Evolutionary conservation across 305 asterid species (phyloP).

Genomic region (Fraxinus ornus): DNA sequence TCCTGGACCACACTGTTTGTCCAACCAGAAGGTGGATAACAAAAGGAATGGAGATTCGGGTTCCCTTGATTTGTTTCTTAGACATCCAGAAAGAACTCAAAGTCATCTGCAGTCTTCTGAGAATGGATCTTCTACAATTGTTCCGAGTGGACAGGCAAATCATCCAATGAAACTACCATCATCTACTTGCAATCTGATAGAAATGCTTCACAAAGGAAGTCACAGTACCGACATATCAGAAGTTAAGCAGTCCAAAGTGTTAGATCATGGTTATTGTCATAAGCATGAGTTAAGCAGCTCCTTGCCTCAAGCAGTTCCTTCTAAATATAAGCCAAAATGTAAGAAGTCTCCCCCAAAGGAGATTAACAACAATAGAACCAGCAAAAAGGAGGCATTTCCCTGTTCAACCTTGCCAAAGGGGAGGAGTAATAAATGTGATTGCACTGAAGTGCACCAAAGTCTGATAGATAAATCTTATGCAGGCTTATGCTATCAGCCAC

Average conservation of each 20-base stretch:
- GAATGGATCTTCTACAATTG: neutral
- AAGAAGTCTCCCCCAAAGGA: neutral
- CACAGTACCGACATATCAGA: neutral
- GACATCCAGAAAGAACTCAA: slow-evolving; percentile 13
- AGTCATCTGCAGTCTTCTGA: neutral
- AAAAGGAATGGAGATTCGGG: neutral
- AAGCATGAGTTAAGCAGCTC: slow-evolving; percentile 2
- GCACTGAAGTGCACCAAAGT: neutral
- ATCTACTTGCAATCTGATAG: neutral
- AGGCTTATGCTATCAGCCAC: slow-evolving; percentile 46
- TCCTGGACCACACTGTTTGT: neutral
- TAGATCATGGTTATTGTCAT: neutral
- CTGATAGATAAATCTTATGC: slow-evolving; percentile 17
- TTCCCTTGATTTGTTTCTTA: slow-evolving; percentile 17
- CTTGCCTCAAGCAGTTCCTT: neutral
- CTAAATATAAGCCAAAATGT: neutral
- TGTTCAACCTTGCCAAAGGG: slow-evolving; percentile 4
- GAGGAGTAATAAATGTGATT: slow-evolving; percentile 1
- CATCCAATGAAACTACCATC: neutral
- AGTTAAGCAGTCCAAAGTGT: neutral
- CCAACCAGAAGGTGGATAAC: neutral
- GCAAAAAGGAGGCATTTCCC: neutral
- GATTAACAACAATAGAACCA: neutral
- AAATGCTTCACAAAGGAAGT: neutral
- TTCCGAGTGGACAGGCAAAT: neutral